phyloP scores from a whole-genome alignment of 768 basidiomycete species.

The Psilocybe cyanescens region DNA sequence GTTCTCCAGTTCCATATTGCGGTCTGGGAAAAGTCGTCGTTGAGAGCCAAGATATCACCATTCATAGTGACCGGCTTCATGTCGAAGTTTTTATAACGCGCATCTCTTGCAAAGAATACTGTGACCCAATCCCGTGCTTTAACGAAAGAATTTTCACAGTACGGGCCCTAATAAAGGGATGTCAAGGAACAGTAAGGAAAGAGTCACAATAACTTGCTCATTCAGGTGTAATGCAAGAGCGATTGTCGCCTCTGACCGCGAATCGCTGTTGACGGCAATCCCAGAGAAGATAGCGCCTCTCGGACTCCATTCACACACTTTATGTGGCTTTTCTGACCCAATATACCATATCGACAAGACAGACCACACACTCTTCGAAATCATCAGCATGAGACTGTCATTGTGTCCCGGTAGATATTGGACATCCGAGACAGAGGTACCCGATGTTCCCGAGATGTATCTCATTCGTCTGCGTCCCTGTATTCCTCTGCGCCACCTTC shows the following conservation, averaged over 20 bases:
- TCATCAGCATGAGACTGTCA: constrained; percentile 50
- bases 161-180: constrained; percentile 26
- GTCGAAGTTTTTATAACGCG: constrained; percentile 37
- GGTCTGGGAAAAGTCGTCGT: constrained; percentile 54
- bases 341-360: constrained; percentile 58
- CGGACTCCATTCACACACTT: constrained; percentile 55
- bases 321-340: constrained; percentile 25
- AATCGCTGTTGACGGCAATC: constrained; percentile 52
- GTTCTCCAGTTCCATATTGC: constrained; percentile 61
- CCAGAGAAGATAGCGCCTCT: constrained; percentile 56
- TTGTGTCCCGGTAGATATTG: constrained; percentile 50
- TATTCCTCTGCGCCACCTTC: constrained; percentile 46
- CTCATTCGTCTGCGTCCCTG: constrained; percentile 15
- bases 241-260: constrained; percentile 46
- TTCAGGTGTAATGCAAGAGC: constrained; percentile 53
- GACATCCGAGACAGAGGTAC: constrained; percentile 53
- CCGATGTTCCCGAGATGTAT: constrained; percentile 36
- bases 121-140: constrained; percentile 3
- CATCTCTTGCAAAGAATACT: constrained; percentile 32
- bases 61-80: constrained; percentile 51
- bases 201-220: constrained; percentile 39
- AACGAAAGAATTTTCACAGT: constrained; percentile 38
- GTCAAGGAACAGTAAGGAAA: no score
- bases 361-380: constrained; percentile 67
- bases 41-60: constrained; percentile 57